phyloP scores from a whole-genome alignment of 495 filamentous ascomycete genomes.

The Aspergillus asperescens region DNA sequence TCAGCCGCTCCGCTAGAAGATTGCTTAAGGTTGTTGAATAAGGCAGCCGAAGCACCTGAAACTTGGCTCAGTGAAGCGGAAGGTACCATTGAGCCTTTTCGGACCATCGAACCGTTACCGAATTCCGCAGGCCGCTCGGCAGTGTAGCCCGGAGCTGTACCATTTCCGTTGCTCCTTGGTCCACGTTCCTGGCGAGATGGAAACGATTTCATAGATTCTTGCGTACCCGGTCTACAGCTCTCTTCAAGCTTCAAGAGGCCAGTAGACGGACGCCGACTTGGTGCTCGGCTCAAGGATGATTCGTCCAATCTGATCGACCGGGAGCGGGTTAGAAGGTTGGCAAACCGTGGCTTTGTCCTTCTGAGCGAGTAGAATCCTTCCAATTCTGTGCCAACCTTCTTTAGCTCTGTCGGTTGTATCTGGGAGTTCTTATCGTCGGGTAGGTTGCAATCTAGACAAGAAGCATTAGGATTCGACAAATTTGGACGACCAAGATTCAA shows the following conservation, averaged over 20 bases:
- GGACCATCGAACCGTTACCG: conserved; percentile 24
- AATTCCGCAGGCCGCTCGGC: conserved; percentile 52
- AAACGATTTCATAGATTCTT: conserved; percentile 46
- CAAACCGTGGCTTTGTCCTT: conserved; percentile 49
- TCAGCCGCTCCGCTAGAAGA: conserved; percentile 67
- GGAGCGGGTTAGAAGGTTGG: conserved; percentile 58
- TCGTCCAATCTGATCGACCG: conserved; percentile 60
- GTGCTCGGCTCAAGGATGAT: conserved; percentile 29
- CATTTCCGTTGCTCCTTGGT: conserved; percentile 58
- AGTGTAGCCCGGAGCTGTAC: conserved; percentile 55
- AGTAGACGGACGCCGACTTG: conserved; percentile 41
- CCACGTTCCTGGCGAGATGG: conserved; percentile 59
- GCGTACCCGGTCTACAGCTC: conserved; percentile 24
- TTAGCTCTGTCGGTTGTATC: conserved; percentile 21
- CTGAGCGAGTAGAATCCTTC: conserved; percentile 27
- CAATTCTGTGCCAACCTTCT: conserved; percentile 29
- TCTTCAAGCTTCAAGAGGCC: conserved; percentile 41
- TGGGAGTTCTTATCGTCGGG: conserved; percentile 24
- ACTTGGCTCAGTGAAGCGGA: conserved; percentile 58
- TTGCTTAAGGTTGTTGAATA: conserved; percentile 68
- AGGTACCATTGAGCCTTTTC: conserved; percentile 45
- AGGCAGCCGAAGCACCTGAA: conserved; percentile 54
- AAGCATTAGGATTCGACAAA: conserved; percentile 8
- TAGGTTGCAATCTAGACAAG: conserved; percentile 15
- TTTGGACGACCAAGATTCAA: background rate